These are phyloP conservation scores for Pseudonectria buxi DNA, from an alignment of 2,329 filamentous ascomycete genomes.

Conservation along the genomic window DNA sequence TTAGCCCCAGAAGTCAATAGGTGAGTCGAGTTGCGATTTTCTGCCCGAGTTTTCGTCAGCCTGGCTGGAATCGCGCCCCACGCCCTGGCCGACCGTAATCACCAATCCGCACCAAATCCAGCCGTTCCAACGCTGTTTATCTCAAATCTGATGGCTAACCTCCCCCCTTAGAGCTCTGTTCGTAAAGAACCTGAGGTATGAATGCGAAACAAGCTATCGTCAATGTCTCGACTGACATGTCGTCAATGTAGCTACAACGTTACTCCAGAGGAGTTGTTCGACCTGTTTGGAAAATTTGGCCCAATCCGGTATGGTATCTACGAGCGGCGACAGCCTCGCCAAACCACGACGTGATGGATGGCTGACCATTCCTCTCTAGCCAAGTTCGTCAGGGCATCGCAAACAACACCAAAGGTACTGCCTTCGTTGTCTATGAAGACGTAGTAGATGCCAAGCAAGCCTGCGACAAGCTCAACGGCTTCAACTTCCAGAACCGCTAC, in stretches of 20 bases:
- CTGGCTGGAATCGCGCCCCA: constrained; percentile 5
- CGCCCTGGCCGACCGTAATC: neutral
- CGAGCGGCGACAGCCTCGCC: constrained; percentile 3
- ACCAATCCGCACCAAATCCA: constrained; percentile 7
- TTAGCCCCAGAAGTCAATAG: constrained; percentile 99
- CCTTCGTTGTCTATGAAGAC: constrained; percentile 99
- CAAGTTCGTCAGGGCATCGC: constrained; percentile 98
- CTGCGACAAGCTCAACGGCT: constrained; percentile 99
- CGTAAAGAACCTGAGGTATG: constrained; percentile 97
- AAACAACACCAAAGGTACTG: constrained; percentile 94
- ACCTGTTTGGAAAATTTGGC: constrained; percentile 96
- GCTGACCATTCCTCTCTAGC: constrained; percentile 40
- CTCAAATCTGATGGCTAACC: constrained; percentile 25
- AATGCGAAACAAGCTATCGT: constrained; percentile 15
- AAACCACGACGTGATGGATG: constrained; percentile 3
- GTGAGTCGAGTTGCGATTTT: constrained; percentile 38
- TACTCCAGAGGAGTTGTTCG: constrained; percentile 93
- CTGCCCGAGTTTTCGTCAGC: constrained; percentile 6
- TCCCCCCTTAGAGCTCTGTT: constrained; percentile 76
- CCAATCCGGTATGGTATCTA: constrained; percentile 69
- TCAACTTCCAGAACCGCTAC: constrained; percentile 99
- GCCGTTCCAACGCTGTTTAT: constrained; percentile 1
- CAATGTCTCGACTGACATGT: constrained; percentile 38
- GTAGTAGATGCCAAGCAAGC: constrained; percentile 98
- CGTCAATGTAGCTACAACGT: constrained; percentile 86